Evolutionary conservation across 2,329 filamentous ascomycete genomes (phyloP), one percentile per base, ranked within the genome.

Genomic region (Neophaeococcomyces aloes): DNA sequence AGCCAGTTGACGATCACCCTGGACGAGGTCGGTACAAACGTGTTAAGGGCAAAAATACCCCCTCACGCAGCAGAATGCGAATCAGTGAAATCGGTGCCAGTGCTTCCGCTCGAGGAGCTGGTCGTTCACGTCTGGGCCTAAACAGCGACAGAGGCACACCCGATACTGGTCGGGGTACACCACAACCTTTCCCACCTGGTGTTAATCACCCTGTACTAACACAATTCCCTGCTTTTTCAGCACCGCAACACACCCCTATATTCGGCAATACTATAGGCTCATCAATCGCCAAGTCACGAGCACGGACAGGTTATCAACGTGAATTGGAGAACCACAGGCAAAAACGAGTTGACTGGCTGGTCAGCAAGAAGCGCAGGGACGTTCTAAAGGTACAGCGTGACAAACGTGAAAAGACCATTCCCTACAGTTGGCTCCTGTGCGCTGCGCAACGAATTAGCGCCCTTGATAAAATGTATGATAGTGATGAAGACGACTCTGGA

Each of bases 251-350:
- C 30, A n/a, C 35, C 14, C 8, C n/a, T 23, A 18, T 23, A 62
- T 43, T 54, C 60, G 15, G 56, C 59, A 23, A 54, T 57, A 38
- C 53, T 53, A 15, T 57, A 59, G 38, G 53, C 48, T 29, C 41
- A 51, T 42, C 57, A 31, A 56, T 59, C 36, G 64, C 65, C 39
- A 66, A 68, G 10, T 64, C 67, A 11, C 63, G 68, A 14, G 68
- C 68, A 7, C 59, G 70, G 31, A 71, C 68, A 2, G 67, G 70
- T 40, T 69, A 71, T 44, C 68, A 71, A 44, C 59, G 69, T 40
- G 68, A 69, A 17, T 63, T 71, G 4, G 67, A 70, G 47, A 64
- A 69, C 41, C 68, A 71, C 45, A 62, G 67, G 25, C 65, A 65
- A 42, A 64, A 68, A 47, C 65, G 68, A 6, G 65, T 71, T 44